Base-by-base conservation (phyloP, 2,329 filamentous ascomycete genomes). In the Alternaria postmessia region DNA sequence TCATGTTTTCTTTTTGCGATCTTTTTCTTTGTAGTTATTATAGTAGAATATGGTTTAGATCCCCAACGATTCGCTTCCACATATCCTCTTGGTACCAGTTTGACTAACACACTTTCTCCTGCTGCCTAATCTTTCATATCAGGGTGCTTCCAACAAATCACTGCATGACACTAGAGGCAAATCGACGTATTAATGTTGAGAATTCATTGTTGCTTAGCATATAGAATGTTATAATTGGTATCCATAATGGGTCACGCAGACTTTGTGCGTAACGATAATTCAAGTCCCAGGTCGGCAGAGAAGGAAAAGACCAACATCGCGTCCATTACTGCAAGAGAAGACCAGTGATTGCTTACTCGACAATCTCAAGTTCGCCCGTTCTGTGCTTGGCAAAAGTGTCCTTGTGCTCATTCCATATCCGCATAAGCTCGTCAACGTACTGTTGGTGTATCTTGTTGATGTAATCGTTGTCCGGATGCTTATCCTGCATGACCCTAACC, bases 331-430 rank as follows among this genome's bases (percentile, higher is more conserved):
- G 6, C 32, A 49, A 49, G 20, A 22, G 14, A 36, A 49, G 46
- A 20, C 22, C 32, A 26, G 46, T 4, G 14, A 20, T 20, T 20
- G 8, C 11, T 32, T 65, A 90, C 69, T 87, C 85, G 36, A 91
- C 78, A 71, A 93, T 88, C 74, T 89, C 83, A 78, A 93, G 74
- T 74, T 94, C 91, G 56, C 85, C 86, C 59, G 81, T 83, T 39
- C 90, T 81, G 26, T 87, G 81, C 46, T 81, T 81, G 0, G 89
- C 86, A 81, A 93, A 94, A 22, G 87, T 85, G 67, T 93, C 90
- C 81, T 93, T 94, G 84, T 92, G 92, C 36, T 86, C 83, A 52
- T 92, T 86, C 89, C 91, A 95, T 20, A 94, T 80, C 62, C 87
- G 85, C 80, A 88, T 80, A 60, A 95, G 77, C 81, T 94, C 94